Base-by-base conservation (phyloP, 108 stramenopile genomes). In the Skeletonema grethae region DNA sequence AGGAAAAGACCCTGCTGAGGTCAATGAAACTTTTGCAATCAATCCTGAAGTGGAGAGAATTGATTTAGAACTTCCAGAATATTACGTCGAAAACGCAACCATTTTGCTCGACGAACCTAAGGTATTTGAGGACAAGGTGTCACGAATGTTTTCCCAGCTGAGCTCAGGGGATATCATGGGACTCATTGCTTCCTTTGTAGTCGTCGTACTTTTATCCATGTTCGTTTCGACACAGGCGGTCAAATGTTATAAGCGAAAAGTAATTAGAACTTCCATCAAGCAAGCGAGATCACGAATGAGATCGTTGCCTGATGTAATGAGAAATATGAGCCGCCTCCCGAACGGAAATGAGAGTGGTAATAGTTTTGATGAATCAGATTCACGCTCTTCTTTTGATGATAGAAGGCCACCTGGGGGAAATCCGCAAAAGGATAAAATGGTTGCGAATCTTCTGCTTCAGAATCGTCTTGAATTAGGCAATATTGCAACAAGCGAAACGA, bases 361-460 rank as follows among this genome's bases (percentile, higher is more conserved):
- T 32, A 57, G 58, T 59, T 25, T 68, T 31, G 67, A 39, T 13
- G 38, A 45, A 12, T n/a, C 24, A 38, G 41, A 60, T 63, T 65
- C 46, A 30, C 61, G 65, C 7, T 59, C 64, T n/a, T 34, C 64
- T 48, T 38, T 16, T 28, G 29, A 20, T 31, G 22, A 55, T 18
- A 50, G 73, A 55, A 63, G 45, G 39, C 64, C 63, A 56, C 29
- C 56, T 13, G 72, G 43, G 5, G 69, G 30, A 25, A 80, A 76
- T 64, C 71, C 74, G 24, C 87, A 91, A 63, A 94, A 94, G 74
- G 87, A 91, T 72, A 94, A 94, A 63, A 89, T 91, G 88, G 84
- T 94, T 31, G 93, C 93, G 1, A 79, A 87, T 8, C 79, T 94
- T 16, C 46, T 94, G 66, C 86, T 91, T 36, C 86, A 94, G 59